phyloP scores from a whole-genome alignment of 1,139 yeast genomes.

The Protomyces arabidopsidicola region DNA sequence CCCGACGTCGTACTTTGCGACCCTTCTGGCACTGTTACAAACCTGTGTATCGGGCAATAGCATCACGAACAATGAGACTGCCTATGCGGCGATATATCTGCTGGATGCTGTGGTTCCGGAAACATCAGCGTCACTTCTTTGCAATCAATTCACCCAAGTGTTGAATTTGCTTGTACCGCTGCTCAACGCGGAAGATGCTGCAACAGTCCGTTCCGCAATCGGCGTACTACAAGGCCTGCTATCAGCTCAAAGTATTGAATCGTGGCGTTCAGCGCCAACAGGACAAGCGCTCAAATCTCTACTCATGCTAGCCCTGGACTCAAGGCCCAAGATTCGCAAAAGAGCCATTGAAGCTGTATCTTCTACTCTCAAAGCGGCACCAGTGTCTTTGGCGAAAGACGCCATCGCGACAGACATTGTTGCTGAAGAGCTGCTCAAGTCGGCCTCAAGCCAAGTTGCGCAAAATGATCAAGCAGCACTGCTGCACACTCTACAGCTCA shows the following conservation, averaged over 20 bases:
- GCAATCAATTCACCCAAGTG: constrained; percentile 69
- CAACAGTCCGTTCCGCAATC: constrained; percentile 72
- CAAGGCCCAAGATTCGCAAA: constrained; percentile 92
- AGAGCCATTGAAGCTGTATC: constrained; percentile 85
- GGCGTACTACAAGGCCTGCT: constrained; percentile 80
- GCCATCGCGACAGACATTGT: constrained; percentile 13
- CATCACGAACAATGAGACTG: constrained; percentile 57
- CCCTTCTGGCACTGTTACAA: constrained; percentile 45
- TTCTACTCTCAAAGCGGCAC: constrained; percentile 48
- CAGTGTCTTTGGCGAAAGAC: constrained; percentile 13
- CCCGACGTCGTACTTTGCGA: constrained; percentile 74
- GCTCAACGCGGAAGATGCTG: constrained; percentile 73
- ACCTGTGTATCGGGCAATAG: constrained; percentile 44
- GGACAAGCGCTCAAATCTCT: constrained; percentile 72
- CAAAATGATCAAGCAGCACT: constrained; percentile 53
- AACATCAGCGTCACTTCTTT: constrained; percentile 63
- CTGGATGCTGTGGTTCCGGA: constrained; percentile 75
- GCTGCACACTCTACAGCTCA: constrained; percentile 73
- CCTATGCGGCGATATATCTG: constrained; percentile 72
- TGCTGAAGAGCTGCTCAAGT: constrained; percentile 18
- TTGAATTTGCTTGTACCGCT: constrained; percentile 77
- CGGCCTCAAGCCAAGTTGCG: constrained; percentile 10
- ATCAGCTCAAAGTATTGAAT: constrained; percentile 69
- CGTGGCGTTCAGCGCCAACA: constrained; percentile 59
- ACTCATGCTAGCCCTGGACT: constrained; percentile 73